Percentiles rank a stretch among this genome's conserved stretches.
Conservation (phyloP, 2,329 filamentous ascomycete genomes). For the Huntiella decipiens region DNA sequence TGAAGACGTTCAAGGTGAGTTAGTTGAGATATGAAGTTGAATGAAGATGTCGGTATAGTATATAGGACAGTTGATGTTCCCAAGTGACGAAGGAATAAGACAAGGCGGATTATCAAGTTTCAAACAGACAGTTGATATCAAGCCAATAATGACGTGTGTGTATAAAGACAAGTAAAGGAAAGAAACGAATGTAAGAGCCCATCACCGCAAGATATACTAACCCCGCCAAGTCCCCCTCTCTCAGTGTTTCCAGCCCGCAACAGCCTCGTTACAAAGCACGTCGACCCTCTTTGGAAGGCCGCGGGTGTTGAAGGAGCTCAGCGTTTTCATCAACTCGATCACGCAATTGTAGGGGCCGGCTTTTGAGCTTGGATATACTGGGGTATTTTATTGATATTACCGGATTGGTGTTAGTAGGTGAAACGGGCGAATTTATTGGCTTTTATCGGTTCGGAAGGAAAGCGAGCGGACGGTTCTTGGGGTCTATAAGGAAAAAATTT, state of each 20-base stretch:
- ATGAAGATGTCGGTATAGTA: background rate
- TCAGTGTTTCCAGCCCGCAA: too few species aligned
- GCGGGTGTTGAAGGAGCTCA: constrained; percentile 8
- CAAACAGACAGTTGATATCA: background rate
- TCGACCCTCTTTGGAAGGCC: background rate
- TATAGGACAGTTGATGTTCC: constrained; percentile 6
- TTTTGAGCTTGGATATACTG: too few species aligned
- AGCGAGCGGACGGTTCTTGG: too few species aligned
- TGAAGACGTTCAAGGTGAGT: background rate
- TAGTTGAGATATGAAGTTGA: background rate
- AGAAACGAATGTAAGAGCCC: constrained; percentile 1
- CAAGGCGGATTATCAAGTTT: too few species aligned
- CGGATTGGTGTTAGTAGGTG: too few species aligned
- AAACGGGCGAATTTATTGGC: too few species aligned
- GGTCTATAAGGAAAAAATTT: too few species aligned
- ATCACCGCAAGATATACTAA: constrained; percentile 1
- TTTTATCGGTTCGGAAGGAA: too few species aligned
- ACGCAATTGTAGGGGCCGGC: constrained; percentile 7
- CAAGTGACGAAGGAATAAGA: background rate
- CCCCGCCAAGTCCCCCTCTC: background rate
- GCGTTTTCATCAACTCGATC: constrained; percentile 9
- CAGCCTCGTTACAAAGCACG: too few species aligned
- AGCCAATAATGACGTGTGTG: background rate
- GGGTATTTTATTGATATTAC: too few species aligned
- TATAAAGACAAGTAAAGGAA: constrained; percentile 1